phyloP scores from a whole-genome alignment of 2,329 filamentous ascomycete species.

The Monosporascus sp. region DNA sequence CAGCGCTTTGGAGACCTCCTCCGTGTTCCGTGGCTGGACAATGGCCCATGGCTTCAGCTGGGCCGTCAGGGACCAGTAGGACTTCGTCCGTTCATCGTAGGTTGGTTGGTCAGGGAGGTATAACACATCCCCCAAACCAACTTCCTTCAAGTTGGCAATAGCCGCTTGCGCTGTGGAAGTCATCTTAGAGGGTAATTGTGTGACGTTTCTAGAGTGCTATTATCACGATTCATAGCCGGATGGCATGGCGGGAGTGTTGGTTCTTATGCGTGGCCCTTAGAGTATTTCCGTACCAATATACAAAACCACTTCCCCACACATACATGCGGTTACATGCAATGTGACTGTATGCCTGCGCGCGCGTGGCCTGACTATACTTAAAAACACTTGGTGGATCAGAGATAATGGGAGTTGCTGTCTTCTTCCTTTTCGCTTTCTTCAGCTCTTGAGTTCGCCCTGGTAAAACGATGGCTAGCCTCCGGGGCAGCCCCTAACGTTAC shows the following conservation, averaged over 20 bases:
- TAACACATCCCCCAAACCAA: conserved; percentile 3
- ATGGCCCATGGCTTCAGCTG: conserved; percentile 12
- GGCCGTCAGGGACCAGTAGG: conserved; percentile 13
- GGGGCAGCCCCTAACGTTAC: no score
- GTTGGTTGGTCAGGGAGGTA: conserved; percentile 3
- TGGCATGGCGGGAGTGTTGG: background rate
- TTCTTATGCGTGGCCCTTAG: background rate
- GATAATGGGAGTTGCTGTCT: no score
- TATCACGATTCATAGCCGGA: no score
- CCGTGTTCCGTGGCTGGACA: conserved; percentile 13
- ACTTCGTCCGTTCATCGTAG: conserved; percentile 7
- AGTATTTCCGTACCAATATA: background rate
- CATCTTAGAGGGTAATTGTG: background rate
- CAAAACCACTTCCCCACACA: background rate
- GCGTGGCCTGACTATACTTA: no score
- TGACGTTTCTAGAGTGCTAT: no score
- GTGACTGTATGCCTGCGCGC: background rate
- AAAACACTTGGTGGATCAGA: no score
- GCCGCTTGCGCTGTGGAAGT: background rate
- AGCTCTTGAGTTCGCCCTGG: no score
- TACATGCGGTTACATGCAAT: background rate
- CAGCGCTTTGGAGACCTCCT: conserved; percentile 14
- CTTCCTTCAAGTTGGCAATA: conserved; percentile 1
- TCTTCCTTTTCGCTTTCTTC: no score
- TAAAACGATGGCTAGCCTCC: no score